Evolutionary conservation across 352 stramenopile genomes (phyloP).

Genomic region (Globisporangium cystogenes): DNA sequence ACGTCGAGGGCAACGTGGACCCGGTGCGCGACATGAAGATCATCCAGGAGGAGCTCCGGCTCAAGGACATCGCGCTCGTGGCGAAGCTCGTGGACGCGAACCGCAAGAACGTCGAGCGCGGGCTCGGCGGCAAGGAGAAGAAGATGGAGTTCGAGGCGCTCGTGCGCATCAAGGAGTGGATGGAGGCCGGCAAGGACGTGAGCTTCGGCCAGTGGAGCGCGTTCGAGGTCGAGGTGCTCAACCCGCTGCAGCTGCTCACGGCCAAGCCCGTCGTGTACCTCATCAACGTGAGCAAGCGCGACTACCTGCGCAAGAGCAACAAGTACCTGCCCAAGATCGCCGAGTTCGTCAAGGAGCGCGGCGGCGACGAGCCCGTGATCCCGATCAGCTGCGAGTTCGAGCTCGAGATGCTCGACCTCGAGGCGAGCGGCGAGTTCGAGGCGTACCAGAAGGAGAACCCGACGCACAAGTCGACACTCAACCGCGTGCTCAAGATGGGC

Average conservation of each 20-base stretch:
- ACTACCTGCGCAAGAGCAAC: constrained; percentile 98
- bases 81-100: constrained; percentile 67
- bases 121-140: constrained; percentile 91
- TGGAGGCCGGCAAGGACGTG: constrained; percentile 88
- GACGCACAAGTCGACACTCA: constrained; percentile 90
- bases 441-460: constrained; percentile 81
- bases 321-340: constrained; percentile 98
- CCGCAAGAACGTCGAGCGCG: constrained; percentile 87
- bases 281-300: constrained; percentile 98
- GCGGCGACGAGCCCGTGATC: constrained; percentile 95
- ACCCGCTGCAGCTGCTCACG: constrained; percentile 90
- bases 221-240: constrained; percentile 88
- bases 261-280: constrained; percentile 98
- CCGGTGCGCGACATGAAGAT: constrained; percentile 98
- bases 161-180: constrained; percentile 73
- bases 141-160: constrained; percentile 92
- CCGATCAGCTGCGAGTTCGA: constrained; percentile 99
- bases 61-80: constrained; percentile 96
- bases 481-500: constrained; percentile 97
- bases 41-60: constrained; percentile 97
- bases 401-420: constrained; percentile 88
- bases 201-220: constrained; percentile 88
- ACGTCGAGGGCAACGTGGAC: constrained; percentile 99
- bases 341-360: constrained; percentile 95
- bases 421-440: constrained; percentile 57